A percentile compares a stretch with the other conserved stretches of the same genome.
These are phyloP conservation scores for Rhizoclosmatium sp. DNA, from an alignment of 192 early-diverging fungal genomes.

Conservation along the genomic window DNA sequence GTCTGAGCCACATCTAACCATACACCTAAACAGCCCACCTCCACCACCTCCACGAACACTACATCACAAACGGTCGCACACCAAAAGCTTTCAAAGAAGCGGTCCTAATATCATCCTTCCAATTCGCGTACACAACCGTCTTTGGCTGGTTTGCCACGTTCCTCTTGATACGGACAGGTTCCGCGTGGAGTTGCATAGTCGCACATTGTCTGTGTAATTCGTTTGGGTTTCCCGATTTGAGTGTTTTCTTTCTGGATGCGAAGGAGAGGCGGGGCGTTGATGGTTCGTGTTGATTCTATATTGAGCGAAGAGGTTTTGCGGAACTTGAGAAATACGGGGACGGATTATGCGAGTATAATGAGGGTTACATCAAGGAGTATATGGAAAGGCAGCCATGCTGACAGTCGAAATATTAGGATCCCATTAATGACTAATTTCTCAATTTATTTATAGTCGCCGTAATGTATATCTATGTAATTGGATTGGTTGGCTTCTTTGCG, in stretches of 20 bases:
- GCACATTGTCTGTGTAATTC: conserved; percentile 79
- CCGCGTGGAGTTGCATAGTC: conserved; percentile 57
- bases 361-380: no score
- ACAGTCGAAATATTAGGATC: background rate
- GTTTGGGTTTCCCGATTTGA: conserved; percentile 78
- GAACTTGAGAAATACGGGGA: no score
- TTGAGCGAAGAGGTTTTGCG: background rate
- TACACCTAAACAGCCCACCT: conserved; percentile 61
- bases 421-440: background rate
- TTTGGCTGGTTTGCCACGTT: conserved; percentile 84
- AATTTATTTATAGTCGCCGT: conserved; percentile 5
- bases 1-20: no score
- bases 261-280: background rate
- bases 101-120: conserved; percentile 54
- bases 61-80: conserved; percentile 49
- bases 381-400: background rate
- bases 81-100: conserved; percentile 48
- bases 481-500: conserved; percentile 42
- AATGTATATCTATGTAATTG: conserved; percentile 26
- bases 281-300: background rate
- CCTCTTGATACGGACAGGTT: conserved; percentile 67
- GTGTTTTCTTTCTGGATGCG: conserved; percentile 14
- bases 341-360: no score
- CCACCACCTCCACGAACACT: conserved; percentile 72
- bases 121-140: conserved; percentile 76